A percentile compares a stretch with the other conserved stretches of the same genome.
Evolutionary conservation across 371 early-diverging fungal species (phyloP).

Genomic region (Syncephalastrum monosporum): DNA sequence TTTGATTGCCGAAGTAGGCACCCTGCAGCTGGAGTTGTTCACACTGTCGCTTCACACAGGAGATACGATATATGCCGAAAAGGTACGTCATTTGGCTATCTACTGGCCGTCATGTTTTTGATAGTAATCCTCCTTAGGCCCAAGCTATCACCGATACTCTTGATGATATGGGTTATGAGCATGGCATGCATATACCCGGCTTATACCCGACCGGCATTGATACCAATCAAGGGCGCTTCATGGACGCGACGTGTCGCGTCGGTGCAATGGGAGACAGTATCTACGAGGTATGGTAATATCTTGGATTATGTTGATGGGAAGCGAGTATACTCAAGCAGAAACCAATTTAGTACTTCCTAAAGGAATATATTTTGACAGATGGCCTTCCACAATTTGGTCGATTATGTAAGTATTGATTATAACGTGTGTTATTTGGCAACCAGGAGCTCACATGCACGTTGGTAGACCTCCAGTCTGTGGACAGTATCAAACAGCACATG

Average conservation of each 20-base stretch:
- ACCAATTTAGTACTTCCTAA: conserved; percentile 63
- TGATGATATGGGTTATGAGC: conserved; percentile 33
- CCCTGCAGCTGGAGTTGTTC: conserved; percentile 86
- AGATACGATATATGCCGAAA: conserved; percentile 57
- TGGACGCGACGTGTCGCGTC: conserved; percentile 34
- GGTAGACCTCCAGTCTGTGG: conserved; percentile 46
- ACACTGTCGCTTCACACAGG: conserved; percentile 72
- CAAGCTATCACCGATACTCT: conserved; percentile 49
- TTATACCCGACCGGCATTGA: conserved; percentile 51
- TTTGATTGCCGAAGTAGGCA: conserved; percentile 81
- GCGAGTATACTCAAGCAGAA: background rate
- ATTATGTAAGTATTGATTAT: conserved; percentile 50
- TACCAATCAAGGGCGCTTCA: conserved; percentile 36
- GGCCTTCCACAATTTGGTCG: conserved; percentile 51
- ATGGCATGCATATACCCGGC: conserved; percentile 53
- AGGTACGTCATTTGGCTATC: conserved; percentile 29
- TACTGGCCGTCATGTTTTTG: background rate
- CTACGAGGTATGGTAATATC: conserved; percentile 40
- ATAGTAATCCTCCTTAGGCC: conserved; percentile 26
- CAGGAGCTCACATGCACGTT: background rate
- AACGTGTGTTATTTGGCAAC: conserved; percentile 3
- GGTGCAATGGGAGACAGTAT: conserved; percentile 57
- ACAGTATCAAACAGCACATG: conserved; percentile 53
- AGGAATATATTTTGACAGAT: conserved; percentile 63
- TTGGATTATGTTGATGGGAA: background rate